Conservation (phyloP, 495 filamentous ascomycete species). For the Penicillium flavigenum region DNA sequence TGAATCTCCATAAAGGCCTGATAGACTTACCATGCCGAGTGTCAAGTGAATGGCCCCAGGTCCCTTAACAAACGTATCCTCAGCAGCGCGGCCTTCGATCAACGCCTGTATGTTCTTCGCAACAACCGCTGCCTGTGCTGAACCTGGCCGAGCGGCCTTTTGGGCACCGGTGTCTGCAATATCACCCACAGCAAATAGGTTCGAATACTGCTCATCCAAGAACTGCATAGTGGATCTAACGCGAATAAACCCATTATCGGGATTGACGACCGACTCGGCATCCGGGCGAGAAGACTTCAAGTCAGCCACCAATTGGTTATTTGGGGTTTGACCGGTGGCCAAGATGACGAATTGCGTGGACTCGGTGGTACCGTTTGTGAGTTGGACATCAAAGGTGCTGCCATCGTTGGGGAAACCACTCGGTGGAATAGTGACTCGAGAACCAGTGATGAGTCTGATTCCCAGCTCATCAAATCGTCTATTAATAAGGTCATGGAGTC, state of each 20-base stretch:
- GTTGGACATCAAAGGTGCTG: constrained; percentile 30
- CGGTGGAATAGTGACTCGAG: constrained; percentile 33
- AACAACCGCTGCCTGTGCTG: constrained; percentile 52
- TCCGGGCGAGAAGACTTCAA: constrained; percentile 36
- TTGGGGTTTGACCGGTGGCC: constrained; percentile 58
- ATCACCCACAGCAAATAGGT: constrained; percentile 61
- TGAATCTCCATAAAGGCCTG: neutral
- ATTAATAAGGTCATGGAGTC: constrained; percentile 49
- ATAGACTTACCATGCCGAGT: constrained; percentile 48
- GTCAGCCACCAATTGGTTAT: constrained; percentile 47
- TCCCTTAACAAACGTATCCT: constrained; percentile 34
- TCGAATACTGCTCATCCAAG: constrained; percentile 41
- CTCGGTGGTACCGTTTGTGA: constrained; percentile 36
- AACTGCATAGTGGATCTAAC: constrained; percentile 59
- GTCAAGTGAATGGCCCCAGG: constrained; percentile 50
- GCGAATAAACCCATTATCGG: constrained; percentile 49
- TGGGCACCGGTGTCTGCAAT: constrained; percentile 58
- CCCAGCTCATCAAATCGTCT: constrained; percentile 42
- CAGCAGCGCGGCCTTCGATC: constrained; percentile 37
- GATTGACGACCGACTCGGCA: constrained; percentile 43
- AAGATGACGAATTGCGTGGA: constrained; percentile 46
- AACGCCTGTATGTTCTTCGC: constrained; percentile 52
- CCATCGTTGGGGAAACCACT: constrained; percentile 34
- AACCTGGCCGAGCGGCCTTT: constrained; percentile 54
- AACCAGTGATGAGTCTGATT: constrained; percentile 38